These are phyloP conservation scores for Perkinsus marinus DNA, from an alignment of 169 alveolate genomes.

Conservation along the genomic window DNA sequence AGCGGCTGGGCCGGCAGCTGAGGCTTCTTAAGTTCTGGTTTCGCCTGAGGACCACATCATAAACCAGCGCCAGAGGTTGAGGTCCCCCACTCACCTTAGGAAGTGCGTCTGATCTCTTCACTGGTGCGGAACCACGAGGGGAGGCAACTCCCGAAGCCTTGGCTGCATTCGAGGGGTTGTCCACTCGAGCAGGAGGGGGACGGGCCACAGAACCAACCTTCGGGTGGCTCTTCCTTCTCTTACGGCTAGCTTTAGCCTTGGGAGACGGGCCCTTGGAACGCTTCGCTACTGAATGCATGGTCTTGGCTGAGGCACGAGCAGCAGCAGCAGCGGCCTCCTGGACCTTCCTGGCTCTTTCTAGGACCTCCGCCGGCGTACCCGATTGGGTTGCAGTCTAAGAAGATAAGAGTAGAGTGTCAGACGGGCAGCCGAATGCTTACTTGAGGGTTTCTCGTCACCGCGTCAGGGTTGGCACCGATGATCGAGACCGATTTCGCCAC, in stretches of 20 bases:
- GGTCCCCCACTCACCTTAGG: neutral
- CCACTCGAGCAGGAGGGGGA: neutral
- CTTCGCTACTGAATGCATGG: neutral
- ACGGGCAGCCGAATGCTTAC: neutral
- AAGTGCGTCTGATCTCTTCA: neutral
- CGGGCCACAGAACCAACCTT: neutral
- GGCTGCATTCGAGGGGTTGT: neutral
- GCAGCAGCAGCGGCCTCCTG: neutral
- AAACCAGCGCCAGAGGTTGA: neutral
- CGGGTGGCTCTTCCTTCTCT: neutral
- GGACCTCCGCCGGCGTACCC: neutral
- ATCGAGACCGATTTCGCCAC: neutral
- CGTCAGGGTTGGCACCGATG: neutral
- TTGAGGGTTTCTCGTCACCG: neutral
- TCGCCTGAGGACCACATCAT: neutral
- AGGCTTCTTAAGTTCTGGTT: neutral
- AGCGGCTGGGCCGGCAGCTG: neutral
- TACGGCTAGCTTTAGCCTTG: neutral
- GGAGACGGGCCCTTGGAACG: neutral
- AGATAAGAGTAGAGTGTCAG: neutral
- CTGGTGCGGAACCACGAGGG: neutral
- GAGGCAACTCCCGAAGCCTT: neutral
- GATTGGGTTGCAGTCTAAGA: neutral
- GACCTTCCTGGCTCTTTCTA: neutral
- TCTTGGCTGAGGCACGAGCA: neutral